Percentiles rank a stretch among this genome's conserved stretches.
Conservation (phyloP, 2,329 filamentous ascomycete species). For the Parascedosporium putredinis region DNA sequence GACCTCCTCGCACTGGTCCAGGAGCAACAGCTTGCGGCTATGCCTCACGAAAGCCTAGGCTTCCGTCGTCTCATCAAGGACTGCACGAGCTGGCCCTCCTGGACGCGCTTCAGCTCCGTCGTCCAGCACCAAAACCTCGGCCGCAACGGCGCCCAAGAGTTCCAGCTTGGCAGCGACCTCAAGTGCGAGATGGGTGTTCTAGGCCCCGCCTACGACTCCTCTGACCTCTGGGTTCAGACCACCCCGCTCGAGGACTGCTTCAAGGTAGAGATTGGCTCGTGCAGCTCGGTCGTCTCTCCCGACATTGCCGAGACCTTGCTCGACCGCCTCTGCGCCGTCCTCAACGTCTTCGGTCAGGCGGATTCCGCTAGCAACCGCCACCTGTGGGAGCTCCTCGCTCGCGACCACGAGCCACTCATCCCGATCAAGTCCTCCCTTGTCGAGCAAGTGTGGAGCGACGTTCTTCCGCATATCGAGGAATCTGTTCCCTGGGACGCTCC, state of each 20-base stretch:
- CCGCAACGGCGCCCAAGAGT: not conserved
- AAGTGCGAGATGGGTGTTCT: conserved; percentile 1
- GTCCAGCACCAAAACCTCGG: conserved; percentile 20
- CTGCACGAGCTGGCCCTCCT: conserved; percentile 21
- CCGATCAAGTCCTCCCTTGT: conserved; percentile 1
- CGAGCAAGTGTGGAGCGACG: not conserved
- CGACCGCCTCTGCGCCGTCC: not conserved
- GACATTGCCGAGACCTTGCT: conserved; percentile 1
- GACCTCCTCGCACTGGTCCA: conserved; percentile 29
- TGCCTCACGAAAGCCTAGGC: conserved; percentile 18
- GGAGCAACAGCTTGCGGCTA: conserved; percentile 24
- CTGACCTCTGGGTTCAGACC: conserved; percentile 1
- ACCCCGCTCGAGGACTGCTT: not conserved
- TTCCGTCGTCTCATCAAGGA: conserved; percentile 19
- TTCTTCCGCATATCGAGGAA: not conserved
- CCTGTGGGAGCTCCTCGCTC: not conserved
- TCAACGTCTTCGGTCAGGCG: not conserved
- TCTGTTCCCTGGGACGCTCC: not conserved
- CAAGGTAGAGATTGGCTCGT: not conserved
- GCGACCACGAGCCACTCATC: not conserved
- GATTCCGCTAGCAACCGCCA: not conserved
- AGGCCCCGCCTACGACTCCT: conserved; percentile 2
- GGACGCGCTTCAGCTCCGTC: conserved; percentile 18
- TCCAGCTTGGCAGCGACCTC: not conserved
- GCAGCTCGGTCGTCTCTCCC: not conserved